A percentile compares a stretch with the other conserved stretches of the same genome.
Conservation (phyloP, 768 basidiomycete species). For the Leucosporidium yakuticum region DNA sequence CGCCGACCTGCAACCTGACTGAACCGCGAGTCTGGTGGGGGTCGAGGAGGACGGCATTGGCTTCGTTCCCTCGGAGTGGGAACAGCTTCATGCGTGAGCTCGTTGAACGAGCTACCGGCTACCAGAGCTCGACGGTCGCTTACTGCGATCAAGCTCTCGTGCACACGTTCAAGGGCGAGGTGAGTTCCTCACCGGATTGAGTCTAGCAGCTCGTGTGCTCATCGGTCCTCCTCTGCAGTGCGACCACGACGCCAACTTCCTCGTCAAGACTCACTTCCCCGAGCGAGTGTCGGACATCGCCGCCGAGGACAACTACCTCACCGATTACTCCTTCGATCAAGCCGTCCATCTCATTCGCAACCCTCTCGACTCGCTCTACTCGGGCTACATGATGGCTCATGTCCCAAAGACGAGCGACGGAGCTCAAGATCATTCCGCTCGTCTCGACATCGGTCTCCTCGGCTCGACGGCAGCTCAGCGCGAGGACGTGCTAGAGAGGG, state of each 20-base stretch:
- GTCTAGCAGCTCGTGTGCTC: not conserved
- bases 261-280: not conserved
- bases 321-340: not conserved
- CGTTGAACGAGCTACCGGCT: not conserved
- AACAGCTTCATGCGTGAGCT: not conserved
- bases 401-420: not conserved
- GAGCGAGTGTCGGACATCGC: not conserved
- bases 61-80: not conserved
- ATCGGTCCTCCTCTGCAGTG: not conserved
- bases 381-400: not conserved
- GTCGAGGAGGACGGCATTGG: not conserved
- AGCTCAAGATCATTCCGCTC: not conserved
- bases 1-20: not conserved
- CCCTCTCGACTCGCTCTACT: not conserved
- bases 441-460: not conserved
- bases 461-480: not conserved
- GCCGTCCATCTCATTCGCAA: conserved; percentile 3
- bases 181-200: not conserved
- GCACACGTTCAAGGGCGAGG: not conserved
- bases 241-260: not conserved
- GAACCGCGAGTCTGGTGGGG: not conserved
- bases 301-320: not conserved
- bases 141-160: conserved; percentile 1
- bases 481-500: not conserved
- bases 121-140: not conserved